Conservation (phyloP, 2,329 filamentous ascomycete species). For the Ascochyta lentis region DNA sequence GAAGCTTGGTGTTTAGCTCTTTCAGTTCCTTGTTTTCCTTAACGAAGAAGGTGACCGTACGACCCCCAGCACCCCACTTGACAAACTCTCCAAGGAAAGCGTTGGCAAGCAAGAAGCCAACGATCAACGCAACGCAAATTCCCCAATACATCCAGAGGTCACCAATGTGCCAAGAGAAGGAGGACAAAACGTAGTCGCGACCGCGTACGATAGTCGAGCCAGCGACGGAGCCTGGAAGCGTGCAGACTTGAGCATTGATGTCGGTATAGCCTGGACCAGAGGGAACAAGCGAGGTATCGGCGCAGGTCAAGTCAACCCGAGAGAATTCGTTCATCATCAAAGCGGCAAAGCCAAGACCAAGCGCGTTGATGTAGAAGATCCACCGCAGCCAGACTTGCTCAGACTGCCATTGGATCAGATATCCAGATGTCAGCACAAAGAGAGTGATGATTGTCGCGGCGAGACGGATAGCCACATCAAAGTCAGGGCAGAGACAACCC, state of each 20-base stretch:
- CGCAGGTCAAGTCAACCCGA: conserved; percentile 72
- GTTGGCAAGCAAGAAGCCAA: conserved; percentile 75
- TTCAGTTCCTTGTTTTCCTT: conserved; percentile 72
- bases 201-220: conserved; percentile 72
- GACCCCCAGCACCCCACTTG: conserved; percentile 81
- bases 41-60: conserved; percentile 77
- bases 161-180: conserved; percentile 69
- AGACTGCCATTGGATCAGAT: conserved; percentile 79
- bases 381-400: conserved; percentile 82
- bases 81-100: conserved; percentile 80
- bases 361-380: conserved; percentile 81
- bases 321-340: conserved; percentile 90
- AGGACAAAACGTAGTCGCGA: conserved; percentile 69
- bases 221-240: conserved; percentile 72
- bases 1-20: conserved; percentile 68
- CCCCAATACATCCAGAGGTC: conserved; percentile 72
- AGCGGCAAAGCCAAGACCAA: conserved; percentile 76
- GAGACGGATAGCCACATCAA: conserved; percentile 83
- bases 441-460: conserved; percentile 80
- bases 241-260: conserved; percentile 80
- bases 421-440: conserved; percentile 82
- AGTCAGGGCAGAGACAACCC: conserved; percentile 76
- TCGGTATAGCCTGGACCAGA: conserved; percentile 72
- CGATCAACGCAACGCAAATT: conserved; percentile 77
- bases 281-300: conserved; percentile 71